Conservation (phyloP, 164 flowering plant species). For the Santalum album region DNA sequence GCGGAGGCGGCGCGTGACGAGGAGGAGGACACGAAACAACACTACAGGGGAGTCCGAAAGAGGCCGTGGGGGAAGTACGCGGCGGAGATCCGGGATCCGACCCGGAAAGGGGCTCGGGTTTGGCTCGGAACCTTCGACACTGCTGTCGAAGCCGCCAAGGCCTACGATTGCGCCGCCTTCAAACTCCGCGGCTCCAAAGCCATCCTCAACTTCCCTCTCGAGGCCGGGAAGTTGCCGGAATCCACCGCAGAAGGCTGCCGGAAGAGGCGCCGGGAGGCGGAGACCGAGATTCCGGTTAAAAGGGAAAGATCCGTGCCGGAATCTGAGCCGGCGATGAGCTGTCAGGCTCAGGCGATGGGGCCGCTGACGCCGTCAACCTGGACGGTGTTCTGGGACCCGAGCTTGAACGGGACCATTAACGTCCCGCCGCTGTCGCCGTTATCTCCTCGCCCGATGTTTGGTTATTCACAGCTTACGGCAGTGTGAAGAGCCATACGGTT, state of each 20-base stretch:
- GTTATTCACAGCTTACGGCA: no score
- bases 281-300: no score
- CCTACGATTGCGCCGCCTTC: background rate
- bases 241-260: background rate
- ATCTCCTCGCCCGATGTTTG: no score
- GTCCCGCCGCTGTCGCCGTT: no score
- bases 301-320: no score
- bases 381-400: no score
- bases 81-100: background rate
- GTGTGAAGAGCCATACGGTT: no score
- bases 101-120: background rate
- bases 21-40: background rate
- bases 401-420: no score
- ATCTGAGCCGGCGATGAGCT: no score
- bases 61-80: background rate
- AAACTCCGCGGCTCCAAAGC: background rate
- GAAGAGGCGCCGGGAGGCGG: background rate
- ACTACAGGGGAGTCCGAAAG: background rate
- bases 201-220: background rate
- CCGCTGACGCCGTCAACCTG: no score
- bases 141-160: background rate
- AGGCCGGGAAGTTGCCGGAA: background rate
- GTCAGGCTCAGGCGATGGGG: no score
- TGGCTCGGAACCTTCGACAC: background rate
- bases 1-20: background rate